Base-by-base conservation (phyloP, 2,329 filamentous ascomycete species). In the Colletotrichum tamarilloi region DNA sequence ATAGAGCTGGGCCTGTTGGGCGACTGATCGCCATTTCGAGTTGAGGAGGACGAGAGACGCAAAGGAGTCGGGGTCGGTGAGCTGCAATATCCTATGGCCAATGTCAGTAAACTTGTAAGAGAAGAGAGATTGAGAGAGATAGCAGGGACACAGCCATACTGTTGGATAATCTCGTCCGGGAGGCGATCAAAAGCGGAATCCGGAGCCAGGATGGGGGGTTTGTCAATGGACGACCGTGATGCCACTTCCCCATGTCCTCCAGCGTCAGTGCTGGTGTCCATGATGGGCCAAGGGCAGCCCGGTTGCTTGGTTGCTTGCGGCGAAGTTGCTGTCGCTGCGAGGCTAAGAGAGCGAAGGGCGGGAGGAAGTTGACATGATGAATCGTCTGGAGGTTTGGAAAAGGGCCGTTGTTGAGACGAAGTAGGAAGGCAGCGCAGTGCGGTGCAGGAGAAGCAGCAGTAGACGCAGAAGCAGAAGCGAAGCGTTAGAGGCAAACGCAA, bases 101-200 rank as follows among this genome's bases (percentile, higher is more conserved):
- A 38, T 32, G 24, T 72, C 24, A 71, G 64, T 30, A 68, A 67
- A 19, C 1, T 9, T 19, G 42, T 9, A 14, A 9, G 30, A 24
- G 28, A 59, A 38, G 24, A 32, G 32, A 60, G 32, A 35, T 35
- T 35, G 32, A 35, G 16, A 22, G 22, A 38, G 64, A 35, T 22
- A 22, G 49, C 30, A 69, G 59, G 42, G 42, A 49, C 28, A 32
- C 14, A 30, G 63, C 82, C 89, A 81, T 83, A 93, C 92, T 92
- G 90, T 78, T 92, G 84, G 76, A 93, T 92, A 72, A 93, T 93
- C 80, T 93, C 91, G 80, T 92, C 89, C 6, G 92, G 92, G 12
- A 93, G 84, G 58, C 84, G 85, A 46, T 88, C 85, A 76, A 92
- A 90, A 42, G 87, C 85, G 35, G 71, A 67, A 73, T 73, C 71